Base-by-base conservation (phyloP, 2,329 filamentous ascomycete species). In the Pseudonectria foliicola region DNA sequence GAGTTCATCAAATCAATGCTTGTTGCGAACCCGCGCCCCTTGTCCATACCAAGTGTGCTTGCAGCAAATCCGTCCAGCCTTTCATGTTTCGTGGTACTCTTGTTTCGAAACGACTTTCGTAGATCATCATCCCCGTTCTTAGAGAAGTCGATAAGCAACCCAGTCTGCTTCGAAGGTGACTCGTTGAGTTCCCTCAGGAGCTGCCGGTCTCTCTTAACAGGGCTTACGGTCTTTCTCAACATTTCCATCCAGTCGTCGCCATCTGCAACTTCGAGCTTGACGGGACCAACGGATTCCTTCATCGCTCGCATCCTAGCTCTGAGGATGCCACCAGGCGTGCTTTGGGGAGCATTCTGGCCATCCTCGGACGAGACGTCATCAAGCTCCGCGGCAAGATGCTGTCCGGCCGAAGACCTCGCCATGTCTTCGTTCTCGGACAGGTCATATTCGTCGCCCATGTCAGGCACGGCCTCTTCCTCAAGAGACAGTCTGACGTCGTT, bases 1-100 rank as follows among this genome's bases (percentile, higher is more conserved):
- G 87, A 94, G 57, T 94, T 90, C 87, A 95, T 95, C 57, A 95
- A 68, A 66, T 95, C 92, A 63, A 96, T 94, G 54, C 85, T 89
- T 13, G 84, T 95, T 13, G 80, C 75, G 60, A 95, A 90, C 1
- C 82, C 81, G 45, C 77, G 76, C 35, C 73, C 69, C 48, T 76
- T 71, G 26, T 63, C 60, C 48, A 55, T 45, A 23, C 51, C 54
- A 37, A 57, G 37, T 27, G 48, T 51, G 41, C 50, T 54, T 29
- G 54, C 51, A 13, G 49, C 46, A 30, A 54, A 42, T 27, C 47
- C 50, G 36, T 55, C 49, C 39, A 47, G 41, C 42, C 46, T 54
- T 29, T 56, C 52, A 12, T 49, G 38, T 39, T 54, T 55, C 29
- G 45, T 46, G 13, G 49, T 42, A 27, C 54, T 62, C 35, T 50